A percentile compares a stretch with the other conserved stretches of the same genome.
Evolutionary conservation across 805 yeast species (phyloP).

Genomic region (Barnettozyma sp.): DNA sequence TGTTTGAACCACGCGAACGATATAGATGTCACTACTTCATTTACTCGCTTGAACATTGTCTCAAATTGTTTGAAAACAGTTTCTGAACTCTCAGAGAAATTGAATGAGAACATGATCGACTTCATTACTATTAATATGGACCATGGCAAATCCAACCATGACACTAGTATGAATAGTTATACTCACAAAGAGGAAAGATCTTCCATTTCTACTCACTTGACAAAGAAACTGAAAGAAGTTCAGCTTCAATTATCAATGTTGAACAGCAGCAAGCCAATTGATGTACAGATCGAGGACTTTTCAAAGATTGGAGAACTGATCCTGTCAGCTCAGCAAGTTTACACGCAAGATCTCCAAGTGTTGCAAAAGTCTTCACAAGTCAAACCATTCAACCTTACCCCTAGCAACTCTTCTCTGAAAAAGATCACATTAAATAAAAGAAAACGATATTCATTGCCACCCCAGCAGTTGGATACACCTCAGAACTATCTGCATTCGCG

Average conservation of each 20-base stretch:
- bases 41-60: neutral
- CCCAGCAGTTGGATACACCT: constrained; percentile 10
- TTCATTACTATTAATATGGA: constrained; percentile 4
- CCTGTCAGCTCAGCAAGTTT: constrained; percentile 3
- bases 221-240: constrained; percentile 8
- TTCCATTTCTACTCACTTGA: constrained; percentile 2
- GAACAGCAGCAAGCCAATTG: constrained; percentile 5
- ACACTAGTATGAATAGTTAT: neutral
- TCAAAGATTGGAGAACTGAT: constrained; percentile 8
- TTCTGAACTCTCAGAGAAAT: neutral
- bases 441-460: constrained; percentile 21
- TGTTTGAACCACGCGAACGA: neutral
- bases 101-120: constrained; percentile 1
- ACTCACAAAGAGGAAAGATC: neutral
- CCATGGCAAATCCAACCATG: neutral
- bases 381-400: constrained; percentile 12
- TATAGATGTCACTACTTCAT: neutral
- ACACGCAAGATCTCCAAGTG: constrained; percentile 2
- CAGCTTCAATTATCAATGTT: constrained; percentile 7
- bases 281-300: constrained; percentile 10
- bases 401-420: neutral
- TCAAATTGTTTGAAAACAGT: neutral
- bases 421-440: constrained; percentile 10
- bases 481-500: neutral
- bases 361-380: constrained; percentile 7